These are phyloP conservation scores for Ceratobasidium sp. DNA, from an alignment of 1,284 basidiomycete genomes.

Conservation along the genomic window DNA sequence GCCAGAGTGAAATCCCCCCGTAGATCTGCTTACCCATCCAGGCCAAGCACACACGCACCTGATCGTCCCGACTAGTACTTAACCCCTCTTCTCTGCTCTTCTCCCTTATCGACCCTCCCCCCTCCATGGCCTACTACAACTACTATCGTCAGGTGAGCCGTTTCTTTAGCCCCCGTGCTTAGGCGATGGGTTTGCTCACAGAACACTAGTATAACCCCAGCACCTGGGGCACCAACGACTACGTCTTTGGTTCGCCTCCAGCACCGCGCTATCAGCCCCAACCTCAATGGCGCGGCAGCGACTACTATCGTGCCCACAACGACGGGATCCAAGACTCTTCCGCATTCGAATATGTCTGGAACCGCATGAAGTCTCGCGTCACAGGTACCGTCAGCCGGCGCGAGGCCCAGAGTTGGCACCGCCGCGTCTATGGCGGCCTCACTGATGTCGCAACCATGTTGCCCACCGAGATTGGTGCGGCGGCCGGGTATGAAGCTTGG, in stretches of 20 bases:
- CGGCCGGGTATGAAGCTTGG: constrained; percentile 42
- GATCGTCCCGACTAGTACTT: constrained; percentile 51
- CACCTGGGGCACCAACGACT: constrained; percentile 67
- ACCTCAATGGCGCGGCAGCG: constrained; percentile 67
- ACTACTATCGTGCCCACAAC: constrained; percentile 74
- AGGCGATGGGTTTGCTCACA: background rate
- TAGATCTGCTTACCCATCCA: constrained; percentile 50
- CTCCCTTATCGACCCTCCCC: constrained; percentile 47
- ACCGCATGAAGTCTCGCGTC: constrained; percentile 62
- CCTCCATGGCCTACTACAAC: constrained; percentile 57
- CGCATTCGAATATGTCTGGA: constrained; percentile 70
- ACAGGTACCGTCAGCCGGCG: constrained; percentile 64
- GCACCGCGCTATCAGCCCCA: constrained; percentile 70
- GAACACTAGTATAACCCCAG: constrained; percentile 53
- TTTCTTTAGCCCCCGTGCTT: background rate
- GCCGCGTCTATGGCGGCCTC: constrained; percentile 68
- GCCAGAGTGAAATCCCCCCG: constrained; percentile 51
- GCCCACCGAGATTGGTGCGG: constrained; percentile 55
- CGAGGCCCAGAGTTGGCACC: constrained; percentile 71
- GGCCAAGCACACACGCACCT: constrained; percentile 50
- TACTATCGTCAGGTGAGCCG: constrained; percentile 61
- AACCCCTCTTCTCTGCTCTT: constrained; percentile 28
- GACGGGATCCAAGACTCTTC: constrained; percentile 54
- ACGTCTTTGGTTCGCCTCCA: constrained; percentile 68
- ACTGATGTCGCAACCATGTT: constrained; percentile 56